Percentiles rank a stretch among this genome's conserved stretches.
Conservation (phyloP, 495 filamentous ascomycete species). For the Lasiosphaeria miniovina region DNA sequence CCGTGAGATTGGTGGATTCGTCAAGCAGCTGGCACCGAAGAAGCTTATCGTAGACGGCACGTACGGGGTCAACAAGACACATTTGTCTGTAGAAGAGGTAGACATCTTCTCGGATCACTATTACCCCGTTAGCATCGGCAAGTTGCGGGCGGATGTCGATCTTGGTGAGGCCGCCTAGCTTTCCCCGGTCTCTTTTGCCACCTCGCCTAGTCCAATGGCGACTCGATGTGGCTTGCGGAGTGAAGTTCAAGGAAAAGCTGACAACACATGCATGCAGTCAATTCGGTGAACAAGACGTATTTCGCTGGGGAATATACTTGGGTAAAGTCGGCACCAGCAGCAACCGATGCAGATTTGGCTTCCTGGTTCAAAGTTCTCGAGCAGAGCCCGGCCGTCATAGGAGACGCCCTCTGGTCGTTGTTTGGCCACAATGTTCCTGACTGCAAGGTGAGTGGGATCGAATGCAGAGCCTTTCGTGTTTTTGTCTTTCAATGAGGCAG, state of each 20-base stretch:
- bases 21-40: conserved; percentile 48
- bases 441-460: conserved; percentile 38
- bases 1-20: conserved; percentile 42
- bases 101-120: conserved; percentile 55
- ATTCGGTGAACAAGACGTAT: conserved; percentile 42
- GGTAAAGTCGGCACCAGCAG: conserved; percentile 29
- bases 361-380: conserved; percentile 47
- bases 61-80: conserved; percentile 52
- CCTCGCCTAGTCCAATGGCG: too few species aligned
- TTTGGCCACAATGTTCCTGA: conserved; percentile 52
- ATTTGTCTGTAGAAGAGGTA: conserved; percentile 45
- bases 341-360: conserved; percentile 33
- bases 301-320: conserved; percentile 54
- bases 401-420: conserved; percentile 50
- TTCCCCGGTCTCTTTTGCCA: too few species aligned
- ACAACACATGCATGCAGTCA: conserved; percentile 13
- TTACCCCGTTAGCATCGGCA: conserved; percentile 46
- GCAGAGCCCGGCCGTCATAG: conserved; percentile 37
- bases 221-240: too few species aligned
- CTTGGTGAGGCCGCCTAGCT: conserved; percentile 25
- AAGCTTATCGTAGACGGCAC: conserved; percentile 54
- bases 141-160: conserved; percentile 42
- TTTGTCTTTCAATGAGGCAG: neutral
- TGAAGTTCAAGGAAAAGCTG: neutral
- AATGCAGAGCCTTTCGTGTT: neutral